These are phyloP conservation scores for Phytophthora cajani DNA, from an alignment of 352 stramenopile species.

Conservation along the genomic window DNA sequence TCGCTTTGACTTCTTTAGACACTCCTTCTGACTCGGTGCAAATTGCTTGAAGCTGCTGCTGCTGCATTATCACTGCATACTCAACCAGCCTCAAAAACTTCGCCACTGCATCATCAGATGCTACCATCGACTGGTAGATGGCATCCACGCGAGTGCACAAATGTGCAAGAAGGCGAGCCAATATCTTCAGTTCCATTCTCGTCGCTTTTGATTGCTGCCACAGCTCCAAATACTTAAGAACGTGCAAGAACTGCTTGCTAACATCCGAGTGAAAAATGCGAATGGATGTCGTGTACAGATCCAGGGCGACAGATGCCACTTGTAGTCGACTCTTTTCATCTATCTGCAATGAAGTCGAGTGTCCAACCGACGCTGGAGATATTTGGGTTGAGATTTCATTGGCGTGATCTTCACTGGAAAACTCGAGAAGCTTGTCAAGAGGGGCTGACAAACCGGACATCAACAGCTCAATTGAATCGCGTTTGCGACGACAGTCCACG, in stretches of 20 bases:
- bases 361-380: neutral
- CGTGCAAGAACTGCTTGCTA: slow-evolving; percentile 47
- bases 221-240: slow-evolving; percentile 49
- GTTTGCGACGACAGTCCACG: slow-evolving; percentile 13
- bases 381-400: neutral
- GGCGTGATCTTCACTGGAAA: slow-evolving; percentile 18
- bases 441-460: slow-evolving; percentile 30
- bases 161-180: slow-evolving; percentile 47
- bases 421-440: slow-evolving; percentile 45
- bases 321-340: slow-evolving; percentile 23
- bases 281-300: slow-evolving; percentile 63
- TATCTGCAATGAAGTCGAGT: slow-evolving; percentile 5
- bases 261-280: slow-evolving; percentile 58
- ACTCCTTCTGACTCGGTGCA: slow-evolving; percentile 1
- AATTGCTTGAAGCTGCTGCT: slow-evolving; percentile 27
- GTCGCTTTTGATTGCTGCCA: slow-evolving; percentile 42
- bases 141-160: slow-evolving; percentile 42
- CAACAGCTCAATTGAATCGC: slow-evolving; percentile 31
- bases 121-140: slow-evolving; percentile 41
- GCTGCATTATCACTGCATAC: slow-evolving; percentile 44
- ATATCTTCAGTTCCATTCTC: slow-evolving; percentile 54
- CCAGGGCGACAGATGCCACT: slow-evolving; percentile 46
- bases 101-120: slow-evolving; percentile 34
- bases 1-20: neutral
- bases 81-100: slow-evolving; percentile 46